Evolutionary conservation across 2,329 filamentous ascomycete species (phyloP).

Genomic region (Paracoccidioides lutzii): DNA sequence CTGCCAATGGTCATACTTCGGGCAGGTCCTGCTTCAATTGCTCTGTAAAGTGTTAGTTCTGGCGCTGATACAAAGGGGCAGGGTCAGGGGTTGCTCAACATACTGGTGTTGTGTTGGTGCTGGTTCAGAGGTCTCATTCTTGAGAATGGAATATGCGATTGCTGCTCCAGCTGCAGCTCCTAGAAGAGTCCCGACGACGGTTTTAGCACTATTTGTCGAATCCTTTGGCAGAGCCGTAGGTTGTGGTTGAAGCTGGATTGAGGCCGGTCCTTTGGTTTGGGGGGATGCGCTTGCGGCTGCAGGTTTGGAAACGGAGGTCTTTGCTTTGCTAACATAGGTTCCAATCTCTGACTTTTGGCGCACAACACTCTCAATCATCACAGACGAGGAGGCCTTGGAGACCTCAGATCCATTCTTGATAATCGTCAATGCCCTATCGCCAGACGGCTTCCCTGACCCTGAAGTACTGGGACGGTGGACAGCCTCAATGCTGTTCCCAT

Average conservation of each 20-base stretch:
- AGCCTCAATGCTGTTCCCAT: conserved; percentile 74
- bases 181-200: conserved; percentile 61
- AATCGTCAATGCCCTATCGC: conserved; percentile 19
- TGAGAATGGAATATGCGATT: conserved; percentile 61
- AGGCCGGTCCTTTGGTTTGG: background rate
- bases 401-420: conserved; percentile 28
- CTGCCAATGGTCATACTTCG: conserved; percentile 18
- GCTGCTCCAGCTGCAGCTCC: conserved; percentile 68
- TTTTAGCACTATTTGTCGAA: conserved; percentile 38
- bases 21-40: conserved; percentile 22
- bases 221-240: conserved; percentile 10
- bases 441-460: conserved; percentile 19
- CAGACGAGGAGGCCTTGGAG: conserved; percentile 20
- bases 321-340: conserved; percentile 17
- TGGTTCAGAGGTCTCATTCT: conserved; percentile 18
- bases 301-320: conserved; percentile 15
- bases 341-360: conserved; percentile 19
- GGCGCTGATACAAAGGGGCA: conserved; percentile 11
- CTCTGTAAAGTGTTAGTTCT: conserved; percentile 17
- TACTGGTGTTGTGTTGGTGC: conserved; percentile 16
- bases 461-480: conserved; percentile 38
- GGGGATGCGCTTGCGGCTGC: conserved; percentile 12
- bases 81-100: conserved; percentile 15
- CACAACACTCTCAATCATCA: conserved; percentile 21
- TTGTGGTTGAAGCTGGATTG: conserved; percentile 15